These are phyloP conservation scores for Ogataea pilisensis DNA, from an alignment of 805 yeast genomes.

Conservation along the genomic window DNA sequence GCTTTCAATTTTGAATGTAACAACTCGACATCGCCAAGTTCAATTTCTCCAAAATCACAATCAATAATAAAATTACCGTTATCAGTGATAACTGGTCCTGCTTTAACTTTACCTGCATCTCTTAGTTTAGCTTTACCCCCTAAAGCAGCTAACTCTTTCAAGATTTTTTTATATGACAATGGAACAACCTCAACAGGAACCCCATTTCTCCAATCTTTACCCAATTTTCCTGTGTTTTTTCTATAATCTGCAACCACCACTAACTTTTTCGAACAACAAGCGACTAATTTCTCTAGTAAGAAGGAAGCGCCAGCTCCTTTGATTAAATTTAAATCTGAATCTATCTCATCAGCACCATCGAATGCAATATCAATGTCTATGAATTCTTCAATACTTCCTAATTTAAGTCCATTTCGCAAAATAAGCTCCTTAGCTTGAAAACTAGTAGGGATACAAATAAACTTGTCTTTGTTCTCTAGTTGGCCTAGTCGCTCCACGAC, in stretches of 20 bases:
- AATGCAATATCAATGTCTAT: constrained; percentile 86
- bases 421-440: constrained; percentile 89
- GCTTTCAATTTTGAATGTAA: constrained; percentile 64
- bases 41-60: constrained; percentile 83
- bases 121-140: constrained; percentile 70
- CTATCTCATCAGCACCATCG: constrained; percentile 98
- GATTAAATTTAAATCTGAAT: constrained; percentile 71
- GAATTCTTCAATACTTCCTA: constrained; percentile 80
- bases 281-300: constrained; percentile 93
- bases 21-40: constrained; percentile 35
- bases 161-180: constrained; percentile 71
- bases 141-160: constrained; percentile 50
- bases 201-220: constrained; percentile 81
- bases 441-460: constrained; percentile 91
- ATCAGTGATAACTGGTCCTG: constrained; percentile 96
- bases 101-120: constrained; percentile 86
- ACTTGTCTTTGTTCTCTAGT: constrained; percentile 44
- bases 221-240: constrained; percentile 70
- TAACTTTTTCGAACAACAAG: constrained; percentile 71
- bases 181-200: constrained; percentile 96
- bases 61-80: constrained; percentile 91
- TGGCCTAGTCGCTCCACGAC: constrained; percentile 93
- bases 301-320: constrained; percentile 99
- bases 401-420: constrained; percentile 66
- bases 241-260: constrained; percentile 92